phyloP scores from a whole-genome alignment of 2,329 filamentous ascomycete genomes.

The Sclerotinia nivalis region DNA sequence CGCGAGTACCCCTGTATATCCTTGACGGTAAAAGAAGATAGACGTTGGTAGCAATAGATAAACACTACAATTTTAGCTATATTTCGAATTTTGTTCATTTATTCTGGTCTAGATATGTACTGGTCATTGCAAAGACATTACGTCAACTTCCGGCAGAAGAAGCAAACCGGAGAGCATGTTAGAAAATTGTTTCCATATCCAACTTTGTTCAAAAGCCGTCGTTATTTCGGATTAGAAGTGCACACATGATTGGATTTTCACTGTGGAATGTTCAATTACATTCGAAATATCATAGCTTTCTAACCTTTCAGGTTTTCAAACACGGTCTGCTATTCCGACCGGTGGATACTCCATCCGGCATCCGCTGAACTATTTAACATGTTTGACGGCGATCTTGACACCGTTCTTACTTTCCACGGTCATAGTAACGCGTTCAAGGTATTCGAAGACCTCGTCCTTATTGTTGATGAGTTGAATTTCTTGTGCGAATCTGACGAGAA shows the following conservation, averaged over 20 bases:
- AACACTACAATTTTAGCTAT: background rate
- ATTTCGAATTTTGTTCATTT: background rate
- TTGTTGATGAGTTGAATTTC: constrained; percentile 38
- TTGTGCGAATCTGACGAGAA: constrained; percentile 30
- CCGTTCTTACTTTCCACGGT: constrained; percentile 21
- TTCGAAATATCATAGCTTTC: background rate
- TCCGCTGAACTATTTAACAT: background rate
- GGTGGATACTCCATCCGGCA: background rate
- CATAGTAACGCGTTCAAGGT: constrained; percentile 14
- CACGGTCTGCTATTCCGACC: background rate
- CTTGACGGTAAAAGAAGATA: background rate
- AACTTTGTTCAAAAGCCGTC: background rate
- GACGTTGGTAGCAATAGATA: constrained; percentile 15
- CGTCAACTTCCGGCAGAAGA: background rate
- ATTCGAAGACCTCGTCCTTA: constrained; percentile 29
- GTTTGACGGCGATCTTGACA: constrained; percentile 15
- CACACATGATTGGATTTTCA: background rate
- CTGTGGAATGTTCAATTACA: background rate
- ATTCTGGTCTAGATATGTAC: background rate
- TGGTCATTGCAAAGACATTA: background rate
- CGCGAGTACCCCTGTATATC: background rate
- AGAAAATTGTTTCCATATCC: background rate
- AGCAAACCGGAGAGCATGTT: background rate
- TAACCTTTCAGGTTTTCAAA: background rate
- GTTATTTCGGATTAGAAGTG: background rate